Evolutionary conservation across 1,139 yeast species (phyloP).

Genomic region (Wickerhamomyces sp.): DNA sequence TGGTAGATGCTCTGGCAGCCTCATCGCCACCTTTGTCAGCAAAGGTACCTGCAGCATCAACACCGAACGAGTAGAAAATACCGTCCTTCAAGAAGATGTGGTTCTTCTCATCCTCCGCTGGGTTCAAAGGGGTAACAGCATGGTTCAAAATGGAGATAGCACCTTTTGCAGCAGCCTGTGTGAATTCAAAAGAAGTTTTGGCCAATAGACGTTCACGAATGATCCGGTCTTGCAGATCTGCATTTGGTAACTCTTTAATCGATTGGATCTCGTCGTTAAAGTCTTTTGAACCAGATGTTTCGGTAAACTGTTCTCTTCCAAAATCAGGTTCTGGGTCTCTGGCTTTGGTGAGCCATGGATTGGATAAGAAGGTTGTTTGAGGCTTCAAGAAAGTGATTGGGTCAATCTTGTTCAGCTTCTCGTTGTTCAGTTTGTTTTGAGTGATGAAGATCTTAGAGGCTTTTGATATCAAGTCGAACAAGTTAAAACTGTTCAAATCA

Average conservation of each 20-base stretch:
- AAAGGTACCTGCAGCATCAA: constrained; percentile 68
- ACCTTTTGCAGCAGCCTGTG: constrained; percentile 69
- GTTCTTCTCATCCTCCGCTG: constrained; percentile 52
- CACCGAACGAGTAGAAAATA: constrained; percentile 79
- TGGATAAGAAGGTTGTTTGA: constrained; percentile 50
- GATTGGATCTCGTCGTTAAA: constrained; percentile 93
- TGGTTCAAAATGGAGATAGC: constrained; percentile 76
- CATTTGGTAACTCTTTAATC: constrained; percentile 62
- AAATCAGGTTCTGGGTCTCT: constrained; percentile 44
- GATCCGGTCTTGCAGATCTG: constrained; percentile 59
- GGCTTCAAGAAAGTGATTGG: constrained; percentile 58
- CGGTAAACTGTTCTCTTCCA: constrained; percentile 59
- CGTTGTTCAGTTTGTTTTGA: constrained; percentile 34
- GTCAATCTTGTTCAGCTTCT: constrained; percentile 39
- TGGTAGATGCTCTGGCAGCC: constrained; percentile 78
- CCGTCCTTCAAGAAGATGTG: constrained; percentile 76
- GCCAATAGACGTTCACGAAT: constrained; percentile 71
- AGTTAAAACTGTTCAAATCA: constrained; percentile 28
- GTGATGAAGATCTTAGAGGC: constrained; percentile 32
- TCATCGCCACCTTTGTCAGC: constrained; percentile 70
- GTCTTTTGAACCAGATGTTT: constrained; percentile 53
- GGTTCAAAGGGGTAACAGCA: constrained; percentile 74
- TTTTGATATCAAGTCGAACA: constrained; percentile 28
- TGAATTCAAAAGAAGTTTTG: constrained; percentile 74
- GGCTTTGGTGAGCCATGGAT: constrained; percentile 62